Evolutionary conservation across 2,329 filamentous ascomycete genomes (phyloP).

Genomic region (Furcasterigmium furcatum): DNA sequence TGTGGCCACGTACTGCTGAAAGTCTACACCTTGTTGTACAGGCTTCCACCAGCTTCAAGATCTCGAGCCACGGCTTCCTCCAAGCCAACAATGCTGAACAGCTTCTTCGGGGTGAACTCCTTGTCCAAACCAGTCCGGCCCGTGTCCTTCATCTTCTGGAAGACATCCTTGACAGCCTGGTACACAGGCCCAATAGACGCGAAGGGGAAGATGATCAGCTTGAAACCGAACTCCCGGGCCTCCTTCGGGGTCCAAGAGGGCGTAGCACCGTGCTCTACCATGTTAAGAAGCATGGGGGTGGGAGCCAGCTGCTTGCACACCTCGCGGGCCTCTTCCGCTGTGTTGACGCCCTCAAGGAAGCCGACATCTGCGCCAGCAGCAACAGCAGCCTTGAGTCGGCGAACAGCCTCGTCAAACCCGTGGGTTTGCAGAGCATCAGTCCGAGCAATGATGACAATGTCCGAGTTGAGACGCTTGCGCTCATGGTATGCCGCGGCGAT

Average conservation of each 20-base stretch:
- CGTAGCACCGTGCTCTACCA: constrained; percentile 53
- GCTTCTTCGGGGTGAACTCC: constrained; percentile 39
- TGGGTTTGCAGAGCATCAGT: constrained; percentile 57
- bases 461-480: constrained; percentile 41
- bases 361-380: constrained; percentile 56
- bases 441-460: constrained; percentile 63
- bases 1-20: too few relatives aligned
- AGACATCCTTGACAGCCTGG: constrained; percentile 32
- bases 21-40: constrained; percentile 8
- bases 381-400: constrained; percentile 45
- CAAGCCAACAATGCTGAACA: constrained; percentile 51
- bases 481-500: constrained; percentile 54
- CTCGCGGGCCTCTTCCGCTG: constrained; percentile 42
- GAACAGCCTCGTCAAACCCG: constrained; percentile 54
- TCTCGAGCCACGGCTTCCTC: constrained; percentile 48
- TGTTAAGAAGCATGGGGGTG: constrained; percentile 52
- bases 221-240: constrained; percentile 53
- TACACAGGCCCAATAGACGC: constrained; percentile 44
- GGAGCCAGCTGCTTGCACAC: constrained; percentile 44
- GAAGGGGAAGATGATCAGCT: constrained; percentile 56
- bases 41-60: constrained; percentile 8
- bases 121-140: constrained; percentile 33
- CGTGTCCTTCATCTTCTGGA: constrained; percentile 30
- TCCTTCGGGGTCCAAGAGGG: constrained; percentile 49
- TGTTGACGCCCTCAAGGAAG: constrained; percentile 56